phyloP scores from a whole-genome alignment of 371 early-diverging fungal species.

The Syncephalastrum racemosum region DNA sequence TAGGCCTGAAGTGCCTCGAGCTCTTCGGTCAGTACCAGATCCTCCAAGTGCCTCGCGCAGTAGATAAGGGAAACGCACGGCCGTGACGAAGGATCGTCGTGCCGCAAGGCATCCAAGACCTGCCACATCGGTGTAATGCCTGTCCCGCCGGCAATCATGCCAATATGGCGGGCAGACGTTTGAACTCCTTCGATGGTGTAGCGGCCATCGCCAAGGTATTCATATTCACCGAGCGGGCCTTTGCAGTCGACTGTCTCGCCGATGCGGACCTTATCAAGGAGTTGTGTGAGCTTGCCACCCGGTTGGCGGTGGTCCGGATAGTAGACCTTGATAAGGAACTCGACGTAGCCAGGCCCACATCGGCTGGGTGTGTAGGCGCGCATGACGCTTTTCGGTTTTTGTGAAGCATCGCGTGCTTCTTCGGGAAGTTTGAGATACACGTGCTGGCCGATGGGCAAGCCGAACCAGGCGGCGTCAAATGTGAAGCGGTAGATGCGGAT shows the following conservation, averaged over 20 bases:
- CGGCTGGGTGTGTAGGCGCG: conserved; percentile 64
- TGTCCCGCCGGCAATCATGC: conserved; percentile 65
- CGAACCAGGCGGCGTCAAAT: conserved; percentile 27
- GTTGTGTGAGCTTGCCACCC: conserved; percentile 57
- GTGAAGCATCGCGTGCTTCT: conserved; percentile 12
- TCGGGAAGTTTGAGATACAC: conserved; percentile 27
- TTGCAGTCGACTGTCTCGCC: conserved; percentile 60
- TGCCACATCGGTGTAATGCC: conserved; percentile 67
- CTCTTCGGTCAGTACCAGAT: conserved; percentile 46
- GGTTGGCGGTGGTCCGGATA: conserved; percentile 32
- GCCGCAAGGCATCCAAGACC: conserved; percentile 39
- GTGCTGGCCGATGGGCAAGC: conserved; percentile 54
- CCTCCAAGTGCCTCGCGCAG: conserved; percentile 45
- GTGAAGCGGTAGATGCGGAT: conserved; percentile 47
- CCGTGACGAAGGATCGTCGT: conserved; percentile 15
- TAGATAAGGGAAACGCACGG: conserved; percentile 47
- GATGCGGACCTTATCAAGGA: conserved; percentile 46
- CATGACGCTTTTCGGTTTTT: conserved; percentile 38
- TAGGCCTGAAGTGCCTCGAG: conserved; percentile 23
- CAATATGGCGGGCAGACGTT: conserved; percentile 21
- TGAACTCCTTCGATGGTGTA: conserved; percentile 10
- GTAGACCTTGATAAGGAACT: conserved; percentile 67
- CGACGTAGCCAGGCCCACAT: conserved; percentile 40
- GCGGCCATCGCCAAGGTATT: conserved; percentile 43
- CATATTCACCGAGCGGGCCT: conserved; percentile 61